Evolutionary conservation across 2,329 filamentous ascomycete genomes (phyloP).

Genomic region (Pyricularia sp.): DNA sequence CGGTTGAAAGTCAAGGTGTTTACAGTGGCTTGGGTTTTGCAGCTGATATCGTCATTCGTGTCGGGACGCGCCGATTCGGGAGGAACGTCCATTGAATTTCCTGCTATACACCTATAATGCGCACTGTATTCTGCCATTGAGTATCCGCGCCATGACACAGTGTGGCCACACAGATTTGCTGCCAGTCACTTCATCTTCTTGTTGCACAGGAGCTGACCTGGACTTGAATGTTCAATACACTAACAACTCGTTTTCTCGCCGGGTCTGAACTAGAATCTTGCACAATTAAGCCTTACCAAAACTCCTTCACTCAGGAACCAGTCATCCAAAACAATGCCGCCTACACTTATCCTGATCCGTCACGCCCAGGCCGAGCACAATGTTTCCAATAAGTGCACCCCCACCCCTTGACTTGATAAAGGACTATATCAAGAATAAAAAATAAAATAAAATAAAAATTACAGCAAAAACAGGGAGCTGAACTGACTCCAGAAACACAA

Average conservation of each 20-base stretch:
- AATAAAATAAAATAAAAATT: neutral
- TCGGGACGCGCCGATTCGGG: neutral
- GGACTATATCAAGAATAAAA: neutral
- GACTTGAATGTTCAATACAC: neutral
- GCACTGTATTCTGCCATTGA: neutral
- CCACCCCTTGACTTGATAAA: no score
- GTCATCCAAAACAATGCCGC: constrained; percentile 31
- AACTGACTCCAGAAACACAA: constrained; percentile 22
- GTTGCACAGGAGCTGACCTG: neutral
- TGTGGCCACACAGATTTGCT: no score
- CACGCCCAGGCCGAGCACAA: constrained; percentile 70
- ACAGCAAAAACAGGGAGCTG: neutral
- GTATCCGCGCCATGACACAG: no score
- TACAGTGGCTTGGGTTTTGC: neutral
- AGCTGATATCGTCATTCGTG: neutral
- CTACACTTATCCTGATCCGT: constrained; percentile 69
- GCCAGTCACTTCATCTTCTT: no score
- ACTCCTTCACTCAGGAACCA: neutral
- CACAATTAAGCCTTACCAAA: no score
- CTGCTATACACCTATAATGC: neutral
- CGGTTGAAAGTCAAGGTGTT: neutral
- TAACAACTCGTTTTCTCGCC: neutral
- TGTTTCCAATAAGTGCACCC: constrained; percentile 32
- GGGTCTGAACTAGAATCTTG: neutral
- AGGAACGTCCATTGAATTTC: neutral